Evolutionary conservation across 23 red algal genomes (phyloP), one percentile per base, ranked within the genome.

Genomic region (Gracilaria caudata): DNA sequence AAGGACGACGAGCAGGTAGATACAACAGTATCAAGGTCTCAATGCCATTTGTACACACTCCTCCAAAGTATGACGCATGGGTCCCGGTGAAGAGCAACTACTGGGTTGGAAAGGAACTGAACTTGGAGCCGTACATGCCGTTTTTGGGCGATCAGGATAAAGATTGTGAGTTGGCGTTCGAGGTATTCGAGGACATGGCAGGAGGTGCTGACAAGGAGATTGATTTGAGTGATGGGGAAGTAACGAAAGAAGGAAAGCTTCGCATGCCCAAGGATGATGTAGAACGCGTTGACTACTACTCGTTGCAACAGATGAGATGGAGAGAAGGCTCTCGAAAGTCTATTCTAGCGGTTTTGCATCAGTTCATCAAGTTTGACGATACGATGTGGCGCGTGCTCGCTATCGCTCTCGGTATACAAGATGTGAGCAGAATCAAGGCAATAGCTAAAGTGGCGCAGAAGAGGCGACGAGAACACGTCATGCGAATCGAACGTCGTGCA

Each of bases 131-230:
- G 13, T 82, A 91, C 45, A 91, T 91, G 87, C 87, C 87, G 9
- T 91, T 91, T 26, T 61, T 91, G 12, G 87, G 87, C 21, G 87
- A 91, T 75, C 77, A 91, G 65, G 87, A 91, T 82, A 38, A 81
- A 10, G 87, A 91, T 36, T 82, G 87, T 29, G 78, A 81, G 29
- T 30, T 57, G 45, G 77, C 87, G 75, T 91, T 91, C 40, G 87
- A 91, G n/a, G 87, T 91, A 34, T 91, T 68, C 24, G 78, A 91
- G 78, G 78, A 91, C 32, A 91, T 91, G 87, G 65, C 76, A 7
- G 77, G 61, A 56, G 75, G 47, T 16, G 76, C 63, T 44, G 77
- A 76, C n/a, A 49, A 91, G 23, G 76, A 91, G 54, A 49, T 81
- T 49, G 87, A 91, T 11, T 53, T 91, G 64, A 91, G 87, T 46